These are phyloP conservation scores for Eucalyptus cloeziana DNA, from an alignment of 345 rosid genomes.

Conservation along the genomic window DNA sequence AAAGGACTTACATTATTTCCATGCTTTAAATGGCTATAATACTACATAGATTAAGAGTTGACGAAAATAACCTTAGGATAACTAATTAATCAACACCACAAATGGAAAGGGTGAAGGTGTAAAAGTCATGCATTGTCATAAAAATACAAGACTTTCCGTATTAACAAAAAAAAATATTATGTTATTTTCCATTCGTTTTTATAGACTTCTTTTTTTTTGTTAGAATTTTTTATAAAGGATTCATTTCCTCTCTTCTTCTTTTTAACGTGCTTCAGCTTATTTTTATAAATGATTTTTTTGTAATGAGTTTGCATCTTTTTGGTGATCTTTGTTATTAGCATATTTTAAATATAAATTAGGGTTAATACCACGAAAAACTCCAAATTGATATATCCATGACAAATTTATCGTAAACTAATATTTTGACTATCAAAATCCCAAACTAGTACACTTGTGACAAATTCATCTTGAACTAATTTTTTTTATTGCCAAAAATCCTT, in stretches of 20 bases:
- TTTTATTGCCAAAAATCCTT: no score
- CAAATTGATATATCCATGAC: accelerated
- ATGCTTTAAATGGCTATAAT: not conserved
- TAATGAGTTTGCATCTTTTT: not conserved
- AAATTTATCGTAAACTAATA: no score
- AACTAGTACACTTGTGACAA: no score
- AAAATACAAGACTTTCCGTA: not conserved
- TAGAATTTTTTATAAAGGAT: not conserved
- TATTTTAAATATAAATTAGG: no score
- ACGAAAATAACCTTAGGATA: not conserved
- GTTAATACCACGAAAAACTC: no score
- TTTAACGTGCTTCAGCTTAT: not conserved
- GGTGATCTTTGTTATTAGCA: not conserved
- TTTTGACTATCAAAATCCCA: accelerated
- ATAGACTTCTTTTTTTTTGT: not conserved
- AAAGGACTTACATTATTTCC: not conserved
- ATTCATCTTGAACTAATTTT: accelerated
- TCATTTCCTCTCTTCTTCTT: not conserved
- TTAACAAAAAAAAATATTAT: no score
- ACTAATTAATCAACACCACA: not conserved
- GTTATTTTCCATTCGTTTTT: not conserved
- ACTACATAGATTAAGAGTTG: not conserved
- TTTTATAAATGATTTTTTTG: no score
- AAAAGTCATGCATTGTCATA: no score
- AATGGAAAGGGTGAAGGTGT: no score